Conservation (phyloP, 2,329 filamentous ascomycete genomes). For the Penicillium sp. region DNA sequence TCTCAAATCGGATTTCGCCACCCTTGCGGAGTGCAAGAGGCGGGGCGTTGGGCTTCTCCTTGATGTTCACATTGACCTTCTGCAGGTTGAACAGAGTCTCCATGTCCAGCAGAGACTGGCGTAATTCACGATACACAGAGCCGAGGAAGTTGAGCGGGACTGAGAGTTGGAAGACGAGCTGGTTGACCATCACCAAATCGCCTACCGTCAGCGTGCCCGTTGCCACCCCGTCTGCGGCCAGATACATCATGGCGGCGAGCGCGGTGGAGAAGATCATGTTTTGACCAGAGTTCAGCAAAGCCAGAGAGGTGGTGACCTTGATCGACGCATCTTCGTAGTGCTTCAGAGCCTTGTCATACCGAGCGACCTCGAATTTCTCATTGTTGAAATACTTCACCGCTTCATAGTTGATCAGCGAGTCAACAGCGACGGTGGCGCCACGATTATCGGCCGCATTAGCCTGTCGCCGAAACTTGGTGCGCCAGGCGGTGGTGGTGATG, state of each 20-base stretch:
- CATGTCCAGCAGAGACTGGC: slow-evolving; percentile 95
- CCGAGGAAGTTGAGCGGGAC: slow-evolving; percentile 96
- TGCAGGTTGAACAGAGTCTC: slow-evolving; percentile 96
- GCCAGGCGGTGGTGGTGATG: slow-evolving; percentile 92
- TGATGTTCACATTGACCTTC: slow-evolving; percentile 86
- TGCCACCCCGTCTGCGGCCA: slow-evolving; percentile 85
- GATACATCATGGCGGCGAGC: slow-evolving; percentile 95
- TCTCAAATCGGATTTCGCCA: slow-evolving; percentile 88
- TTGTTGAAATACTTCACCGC: slow-evolving; percentile 99
- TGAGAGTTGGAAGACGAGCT: slow-evolving; percentile 95
- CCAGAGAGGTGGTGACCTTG: slow-evolving; percentile 89
- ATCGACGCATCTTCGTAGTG: slow-evolving; percentile 91
- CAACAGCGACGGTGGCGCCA: slow-evolving; percentile 89
- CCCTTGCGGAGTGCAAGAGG: slow-evolving; percentile 66
- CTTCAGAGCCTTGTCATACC: slow-evolving; percentile 81
- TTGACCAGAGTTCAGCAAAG: slow-evolving; percentile 89
- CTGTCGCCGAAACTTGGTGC: slow-evolving; percentile 90
- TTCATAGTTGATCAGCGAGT: slow-evolving; percentile 97
- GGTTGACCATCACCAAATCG: slow-evolving; percentile 97
- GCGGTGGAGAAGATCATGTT: slow-evolving; percentile 96
- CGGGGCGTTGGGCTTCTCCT: slow-evolving; percentile 68
- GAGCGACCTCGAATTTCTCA: slow-evolving; percentile 83
- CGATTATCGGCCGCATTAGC: slow-evolving; percentile 95
- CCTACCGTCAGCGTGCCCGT: slow-evolving; percentile 78
- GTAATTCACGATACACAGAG: slow-evolving; percentile 92